Evolutionary conservation across 2,329 filamentous ascomycete genomes (phyloP).

Genomic region (Pestalotiopsis fici): DNA sequence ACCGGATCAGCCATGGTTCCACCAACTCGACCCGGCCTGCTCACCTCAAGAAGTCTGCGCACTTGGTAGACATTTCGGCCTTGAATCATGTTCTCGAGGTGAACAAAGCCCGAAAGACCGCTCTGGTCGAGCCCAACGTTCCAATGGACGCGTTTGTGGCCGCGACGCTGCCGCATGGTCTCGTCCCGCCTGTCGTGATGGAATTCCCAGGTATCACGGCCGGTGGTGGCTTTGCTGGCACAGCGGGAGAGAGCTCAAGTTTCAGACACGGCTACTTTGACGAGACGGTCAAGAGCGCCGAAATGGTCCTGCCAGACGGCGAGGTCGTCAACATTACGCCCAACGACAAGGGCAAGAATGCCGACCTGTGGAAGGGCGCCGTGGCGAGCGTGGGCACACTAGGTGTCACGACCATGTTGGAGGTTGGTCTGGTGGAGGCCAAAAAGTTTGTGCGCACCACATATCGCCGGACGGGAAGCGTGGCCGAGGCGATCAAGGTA

Average conservation of each 20-base stretch:
- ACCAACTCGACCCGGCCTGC: constrained; percentile 72
- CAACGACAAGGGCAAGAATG: constrained; percentile 19
- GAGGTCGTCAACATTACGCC: constrained; percentile 55
- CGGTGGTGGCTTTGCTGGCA: constrained; percentile 71
- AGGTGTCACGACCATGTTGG: constrained; percentile 67
- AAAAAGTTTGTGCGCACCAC: constrained; percentile 62
- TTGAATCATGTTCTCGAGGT: constrained; percentile 66
- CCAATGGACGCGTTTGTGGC: constrained; percentile 73
- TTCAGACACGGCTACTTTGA: constrained; percentile 75
- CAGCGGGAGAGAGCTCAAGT: constrained; percentile 69
- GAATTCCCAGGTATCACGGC: constrained; percentile 77
- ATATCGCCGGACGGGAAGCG: constrained; percentile 56
- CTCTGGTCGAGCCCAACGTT: constrained; percentile 75
- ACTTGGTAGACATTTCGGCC: constrained; percentile 64
- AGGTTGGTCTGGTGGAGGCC: constrained; percentile 63
- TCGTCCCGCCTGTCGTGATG: constrained; percentile 73
- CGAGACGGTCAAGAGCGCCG: constrained; percentile 61
- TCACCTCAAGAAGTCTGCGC: constrained; percentile 35
- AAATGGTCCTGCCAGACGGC: constrained; percentile 71
- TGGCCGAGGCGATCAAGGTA: constrained; percentile 46
- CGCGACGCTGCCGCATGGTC: constrained; percentile 62
- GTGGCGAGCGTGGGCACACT: constrained; percentile 69
- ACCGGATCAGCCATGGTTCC: constrained; percentile 76
- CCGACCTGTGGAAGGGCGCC: constrained; percentile 66
- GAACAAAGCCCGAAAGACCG: constrained; percentile 54